A percentile compares a stretch with the other conserved stretches of the same genome.
phyloP scores from a whole-genome alignment of 306 rosid genomes.

The Coriaria nepalensis region DNA sequence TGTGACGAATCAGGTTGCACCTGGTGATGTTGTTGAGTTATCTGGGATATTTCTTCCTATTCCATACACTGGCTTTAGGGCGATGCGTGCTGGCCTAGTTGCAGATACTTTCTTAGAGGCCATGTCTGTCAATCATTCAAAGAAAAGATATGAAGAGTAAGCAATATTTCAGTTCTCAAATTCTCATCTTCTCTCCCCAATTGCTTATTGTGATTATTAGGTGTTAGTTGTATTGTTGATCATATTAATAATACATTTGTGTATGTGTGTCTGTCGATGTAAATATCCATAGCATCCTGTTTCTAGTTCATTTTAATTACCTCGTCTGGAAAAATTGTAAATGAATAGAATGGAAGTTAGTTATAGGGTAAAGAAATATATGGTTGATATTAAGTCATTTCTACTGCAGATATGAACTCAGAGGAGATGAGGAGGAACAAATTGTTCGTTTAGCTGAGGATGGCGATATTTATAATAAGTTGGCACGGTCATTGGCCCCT shows the following conservation, averaged over 20 bases:
- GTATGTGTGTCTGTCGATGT: too few species aligned
- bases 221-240: background rate
- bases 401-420: conserved; percentile 53
- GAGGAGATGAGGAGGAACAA: conserved; percentile 81
- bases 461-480: conserved; percentile 81
- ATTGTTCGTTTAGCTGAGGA: conserved; percentile 66
- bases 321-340: too few species aligned
- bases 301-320: too few species aligned
- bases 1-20: conserved; percentile 58
- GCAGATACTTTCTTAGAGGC: conserved; percentile 97
- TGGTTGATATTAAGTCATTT: conserved; percentile 15
- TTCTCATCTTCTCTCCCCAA: background rate
- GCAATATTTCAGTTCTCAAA: conserved; percentile 19
- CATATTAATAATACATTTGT: too few species aligned
- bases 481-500: conserved; percentile 87
- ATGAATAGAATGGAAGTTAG: background rate
- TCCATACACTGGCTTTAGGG: conserved; percentile 81
- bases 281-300: too few species aligned
- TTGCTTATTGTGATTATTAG: background rate
- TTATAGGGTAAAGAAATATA: conserved; percentile 8
- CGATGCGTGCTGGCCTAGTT: conserved; percentile 96
- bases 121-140: conserved; percentile 86
- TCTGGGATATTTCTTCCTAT: conserved; percentile 98
- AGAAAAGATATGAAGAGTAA: conserved; percentile 97
- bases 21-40: conserved; percentile 87